These are phyloP conservation scores for Auricularia sp. DNA, from an alignment of 768 basidiomycete species.

Conservation along the genomic window DNA sequence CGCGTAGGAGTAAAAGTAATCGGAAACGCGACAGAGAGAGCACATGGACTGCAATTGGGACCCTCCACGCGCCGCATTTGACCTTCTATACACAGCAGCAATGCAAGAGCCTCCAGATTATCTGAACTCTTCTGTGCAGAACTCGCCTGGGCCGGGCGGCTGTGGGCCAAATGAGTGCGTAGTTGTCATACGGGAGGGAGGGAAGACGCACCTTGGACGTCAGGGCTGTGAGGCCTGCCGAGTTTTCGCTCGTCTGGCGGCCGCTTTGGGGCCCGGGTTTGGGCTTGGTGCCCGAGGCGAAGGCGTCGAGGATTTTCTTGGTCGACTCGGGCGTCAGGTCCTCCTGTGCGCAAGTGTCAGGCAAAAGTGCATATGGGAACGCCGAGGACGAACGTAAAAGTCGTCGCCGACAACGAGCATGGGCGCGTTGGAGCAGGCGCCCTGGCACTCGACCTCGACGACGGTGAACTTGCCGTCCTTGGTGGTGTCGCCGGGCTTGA, in stretches of 20 bases:
- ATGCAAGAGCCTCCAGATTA: constrained; percentile 23
- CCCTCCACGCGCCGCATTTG: too few relatives aligned
- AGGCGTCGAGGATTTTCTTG: constrained; percentile 68
- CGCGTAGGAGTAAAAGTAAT: too few relatives aligned
- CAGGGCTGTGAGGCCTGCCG: constrained; percentile 77
- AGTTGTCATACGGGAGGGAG: neutral
- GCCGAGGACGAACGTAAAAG: constrained; percentile 64
- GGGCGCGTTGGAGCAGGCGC: constrained; percentile 95
- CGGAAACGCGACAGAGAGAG: too few relatives aligned
- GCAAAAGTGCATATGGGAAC: neutral
- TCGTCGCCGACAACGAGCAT: constrained; percentile 96
- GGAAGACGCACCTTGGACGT: constrained; percentile 49
- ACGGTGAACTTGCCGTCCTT: constrained; percentile 94
- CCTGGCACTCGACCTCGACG: constrained; percentile 96
- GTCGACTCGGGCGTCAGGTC: constrained; percentile 71
- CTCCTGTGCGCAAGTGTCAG: constrained; percentile 39
- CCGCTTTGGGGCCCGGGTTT: constrained; percentile 91
- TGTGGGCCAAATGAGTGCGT: constrained; percentile 22
- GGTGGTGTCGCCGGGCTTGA: constrained; percentile 87
- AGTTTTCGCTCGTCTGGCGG: constrained; percentile 84
- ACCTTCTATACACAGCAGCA: too few relatives aligned
- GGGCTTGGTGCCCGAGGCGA: constrained; percentile 73
- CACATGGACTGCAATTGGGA: too few relatives aligned
- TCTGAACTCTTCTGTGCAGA: constrained; percentile 75
- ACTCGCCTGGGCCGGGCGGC: constrained; percentile 92